Conservation (phyloP, 1,284 basidiomycete genomes). For the Cryptococcus sp. region DNA sequence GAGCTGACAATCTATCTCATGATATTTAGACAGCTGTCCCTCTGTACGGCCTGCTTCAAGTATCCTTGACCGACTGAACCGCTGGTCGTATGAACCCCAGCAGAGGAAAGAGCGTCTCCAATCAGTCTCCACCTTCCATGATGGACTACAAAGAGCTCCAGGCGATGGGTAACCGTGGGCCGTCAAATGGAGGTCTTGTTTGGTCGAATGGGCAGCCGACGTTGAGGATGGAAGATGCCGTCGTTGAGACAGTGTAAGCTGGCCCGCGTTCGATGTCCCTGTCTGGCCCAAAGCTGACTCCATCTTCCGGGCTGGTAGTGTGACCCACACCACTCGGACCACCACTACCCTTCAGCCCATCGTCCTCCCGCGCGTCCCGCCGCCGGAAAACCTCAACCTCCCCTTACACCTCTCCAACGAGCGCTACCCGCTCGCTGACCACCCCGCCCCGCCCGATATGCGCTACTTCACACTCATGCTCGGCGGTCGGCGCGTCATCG, state of each 20-base stretch:
- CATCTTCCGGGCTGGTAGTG: constrained; percentile 19
- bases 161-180: constrained; percentile 1
- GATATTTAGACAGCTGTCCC: no score
- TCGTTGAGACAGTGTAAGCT: constrained; percentile 47
- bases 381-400: constrained; percentile 28
- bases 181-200: constrained; percentile 9
- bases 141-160: constrained; percentile 12
- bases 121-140: not conserved
- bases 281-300: not conserved
- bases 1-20: no score
- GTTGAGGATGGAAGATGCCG: constrained; percentile 42
- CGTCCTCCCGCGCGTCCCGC: constrained; percentile 39
- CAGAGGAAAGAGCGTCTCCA: no score
- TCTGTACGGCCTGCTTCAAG: no score
- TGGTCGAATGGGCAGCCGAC: constrained; percentile 29
- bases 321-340: constrained; percentile 44
- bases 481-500: constrained; percentile 38
- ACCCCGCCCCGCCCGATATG: constrained; percentile 44
- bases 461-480: constrained; percentile 41
- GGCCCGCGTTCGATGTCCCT: not conserved
- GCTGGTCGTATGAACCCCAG: no score
- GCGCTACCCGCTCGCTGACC: constrained; percentile 41
- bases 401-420: constrained; percentile 31
- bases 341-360: constrained; percentile 47
- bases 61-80: no score